These are phyloP conservation scores for Vitis cinerea DNA, from an alignment of 164 flowering plant genomes.

Conservation along the genomic window DNA sequence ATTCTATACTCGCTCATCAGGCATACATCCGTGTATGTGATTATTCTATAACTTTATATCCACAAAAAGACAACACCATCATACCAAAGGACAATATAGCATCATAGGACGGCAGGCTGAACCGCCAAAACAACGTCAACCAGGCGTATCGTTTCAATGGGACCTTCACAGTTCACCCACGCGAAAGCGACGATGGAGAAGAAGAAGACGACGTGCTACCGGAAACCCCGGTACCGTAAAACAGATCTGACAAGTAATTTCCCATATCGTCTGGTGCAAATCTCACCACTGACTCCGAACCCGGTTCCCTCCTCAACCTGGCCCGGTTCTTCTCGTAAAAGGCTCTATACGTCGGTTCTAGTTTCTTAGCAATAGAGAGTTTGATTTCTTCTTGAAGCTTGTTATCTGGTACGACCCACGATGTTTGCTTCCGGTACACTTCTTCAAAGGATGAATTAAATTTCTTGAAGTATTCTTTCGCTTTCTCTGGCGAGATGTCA, in stretches of 20 bases:
- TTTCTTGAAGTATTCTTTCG: conserved; percentile 22
- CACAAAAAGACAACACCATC: too few species aligned
- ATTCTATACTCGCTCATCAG: too few species aligned
- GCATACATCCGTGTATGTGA: too few species aligned
- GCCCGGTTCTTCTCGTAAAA: conserved; percentile 38
- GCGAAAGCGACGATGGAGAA: conserved; percentile 17
- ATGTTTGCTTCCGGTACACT: conserved; percentile 36
- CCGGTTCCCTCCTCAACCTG: conserved; percentile 9
- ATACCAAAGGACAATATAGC: too few species aligned
- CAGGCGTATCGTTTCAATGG: neutral
- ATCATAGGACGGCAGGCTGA: neutral
- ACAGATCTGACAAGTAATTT: conserved; percentile 70
- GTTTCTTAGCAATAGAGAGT: conserved; percentile 31
- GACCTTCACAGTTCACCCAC: neutral
- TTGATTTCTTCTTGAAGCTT: conserved; percentile 53
- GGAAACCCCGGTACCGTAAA: conserved; percentile 35
- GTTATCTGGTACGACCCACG: conserved; percentile 57
- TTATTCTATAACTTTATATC: too few species aligned
- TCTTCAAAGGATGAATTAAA: conserved; percentile 54
- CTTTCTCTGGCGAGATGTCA: conserved; percentile 26
- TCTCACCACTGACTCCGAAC: conserved; percentile 32
- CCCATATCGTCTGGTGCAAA: conserved; percentile 71
- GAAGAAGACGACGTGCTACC: conserved; percentile 29
- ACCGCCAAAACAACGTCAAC: too few species aligned
- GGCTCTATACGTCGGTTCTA: conserved; percentile 40